Evolutionary conservation across 371 early-diverging fungal genomes (phyloP).

Genomic region (Mycotypha africana): DNA sequence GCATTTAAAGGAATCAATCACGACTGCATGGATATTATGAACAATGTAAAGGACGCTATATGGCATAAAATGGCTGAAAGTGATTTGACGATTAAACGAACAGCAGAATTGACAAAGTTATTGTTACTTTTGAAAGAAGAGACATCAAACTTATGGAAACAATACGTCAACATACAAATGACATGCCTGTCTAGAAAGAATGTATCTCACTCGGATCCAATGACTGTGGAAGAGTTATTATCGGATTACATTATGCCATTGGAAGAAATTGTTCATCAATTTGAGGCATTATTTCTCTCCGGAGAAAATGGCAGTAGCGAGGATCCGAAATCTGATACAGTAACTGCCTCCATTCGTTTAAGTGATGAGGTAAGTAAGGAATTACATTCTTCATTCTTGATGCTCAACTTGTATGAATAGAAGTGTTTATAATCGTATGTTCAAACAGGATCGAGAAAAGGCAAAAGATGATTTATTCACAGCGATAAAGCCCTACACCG

Average conservation of each 20-base stretch:
- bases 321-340: too few species aligned
- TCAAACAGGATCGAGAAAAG: conserved; percentile 16
- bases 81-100: conserved; percentile 17
- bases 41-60: conserved; percentile 54
- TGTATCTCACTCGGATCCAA: too few species aligned
- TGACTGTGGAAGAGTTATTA: too few species aligned
- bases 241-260: conserved; percentile 22
- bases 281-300: conserved; percentile 17
- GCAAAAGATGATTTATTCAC: conserved; percentile 16
- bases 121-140: conserved; percentile 52
- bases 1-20: conserved; percentile 72
- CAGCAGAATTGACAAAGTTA: conserved; percentile 53
- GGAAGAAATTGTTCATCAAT: conserved; percentile 22
- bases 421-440: too few species aligned
- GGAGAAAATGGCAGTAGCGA: too few species aligned
- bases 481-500: conserved; percentile 15
- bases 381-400: too few species aligned
- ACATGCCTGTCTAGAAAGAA: too few species aligned
- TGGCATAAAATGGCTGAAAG: conserved; percentile 23
- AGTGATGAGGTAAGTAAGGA: too few species aligned
- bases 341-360: too few species aligned
- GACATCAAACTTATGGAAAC: conserved; percentile 31
- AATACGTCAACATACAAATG: conserved; percentile 49
- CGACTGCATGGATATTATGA: conserved; percentile 73
- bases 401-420: too few species aligned